Base-by-base conservation (phyloP, 495 filamentous ascomycete species). In the Lophiotrema nucula region DNA sequence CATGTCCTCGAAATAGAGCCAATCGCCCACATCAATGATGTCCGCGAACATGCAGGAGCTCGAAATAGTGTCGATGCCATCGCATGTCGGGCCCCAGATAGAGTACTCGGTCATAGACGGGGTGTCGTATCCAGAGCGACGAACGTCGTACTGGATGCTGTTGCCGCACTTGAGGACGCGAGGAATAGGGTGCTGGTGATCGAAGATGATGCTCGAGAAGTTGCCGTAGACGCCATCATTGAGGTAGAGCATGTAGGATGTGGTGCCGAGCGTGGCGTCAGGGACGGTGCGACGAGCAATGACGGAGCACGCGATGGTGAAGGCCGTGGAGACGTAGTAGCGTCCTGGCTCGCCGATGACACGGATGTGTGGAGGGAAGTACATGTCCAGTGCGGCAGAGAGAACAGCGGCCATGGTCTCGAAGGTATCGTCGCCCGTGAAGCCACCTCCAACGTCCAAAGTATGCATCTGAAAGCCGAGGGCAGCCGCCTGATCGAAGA, bases 1-100 rank as follows among this genome's bases (percentile, higher is more conserved):
- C 93, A 99, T 99, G 33, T 96, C 83, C 76, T 95, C 89, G 68
- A 97, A 99, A 72, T 93, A 97, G 16, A 99, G 78, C 93, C 93
- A 99, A 71, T 99, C 93, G 26, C 92, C 92, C 13, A 92, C 87
- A 68, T 96, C 84, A 24, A 99, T 69, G 39, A 85, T 79, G 18
- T 84, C 83, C 16, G 82, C 73, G 65, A 96, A 85, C 56, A 74
- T 78, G 72, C 87, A 90, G 58, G 83, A 87, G 67, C 87, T 79
- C 19, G 84, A 80, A 72, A 97, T 92, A 62, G 88, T 88, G 76
- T 99, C 93, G 67, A 97, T 96, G 54, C 92, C 91, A 70, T 99
- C 93, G 68, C 93, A 99, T 21, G 95, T 97, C 13, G 93, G 93
- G 12, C 93, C 93, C 93, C 93, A 99, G 73, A 99, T 88, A 42